These are phyloP conservation scores for Backusella liffmaniae DNA, from an alignment of 192 early-diverging fungal species.

Conservation along the genomic window DNA sequence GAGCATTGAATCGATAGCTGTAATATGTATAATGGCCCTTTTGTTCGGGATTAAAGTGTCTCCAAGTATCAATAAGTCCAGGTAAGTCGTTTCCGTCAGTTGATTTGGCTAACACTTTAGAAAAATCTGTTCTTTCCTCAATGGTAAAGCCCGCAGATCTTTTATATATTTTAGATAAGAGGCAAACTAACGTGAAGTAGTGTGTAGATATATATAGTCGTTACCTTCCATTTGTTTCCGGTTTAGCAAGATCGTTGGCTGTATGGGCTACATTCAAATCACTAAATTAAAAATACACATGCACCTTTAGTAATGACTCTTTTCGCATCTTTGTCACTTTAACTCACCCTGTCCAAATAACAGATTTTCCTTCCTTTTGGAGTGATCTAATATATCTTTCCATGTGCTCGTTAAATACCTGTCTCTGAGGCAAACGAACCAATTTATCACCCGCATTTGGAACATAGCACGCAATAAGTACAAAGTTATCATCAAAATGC, in stretches of 20 bases:
- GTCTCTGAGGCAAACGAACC: slow-evolving; percentile 62
- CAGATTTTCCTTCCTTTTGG: slow-evolving; percentile 61
- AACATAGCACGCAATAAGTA: slow-evolving; percentile 71
- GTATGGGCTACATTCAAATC: slow-evolving; percentile 88
- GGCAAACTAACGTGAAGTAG: not conserved
- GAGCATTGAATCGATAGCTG: slow-evolving; percentile 70
- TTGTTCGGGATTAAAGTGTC: slow-evolving; percentile 68
- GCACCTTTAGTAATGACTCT: not conserved
- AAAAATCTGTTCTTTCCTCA: slow-evolving; percentile 77
- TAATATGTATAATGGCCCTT: slow-evolving; percentile 74
- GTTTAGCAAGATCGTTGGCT: slow-evolving; percentile 71
- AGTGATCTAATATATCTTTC: slow-evolving; percentile 64
- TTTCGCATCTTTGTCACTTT: not conserved
- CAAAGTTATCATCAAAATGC: slow-evolving; percentile 62
- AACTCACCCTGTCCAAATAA: slow-evolving; percentile 73
- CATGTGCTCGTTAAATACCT: slow-evolving; percentile 64
- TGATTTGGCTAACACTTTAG: slow-evolving; percentile 43
- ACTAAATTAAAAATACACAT: not conserved
- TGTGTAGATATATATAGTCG: not conserved
- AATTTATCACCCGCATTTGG: slow-evolving; percentile 80
- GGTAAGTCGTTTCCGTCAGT: slow-evolving; percentile 39
- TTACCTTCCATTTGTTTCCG: slow-evolving; percentile 68
- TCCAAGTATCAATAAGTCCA: slow-evolving; percentile 69
- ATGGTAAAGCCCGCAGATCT: slow-evolving; percentile 80
- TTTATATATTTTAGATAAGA: not conserved